phyloP scores from a whole-genome alignment of 2,329 filamentous ascomycete species.

The Didymella glomerata region DNA sequence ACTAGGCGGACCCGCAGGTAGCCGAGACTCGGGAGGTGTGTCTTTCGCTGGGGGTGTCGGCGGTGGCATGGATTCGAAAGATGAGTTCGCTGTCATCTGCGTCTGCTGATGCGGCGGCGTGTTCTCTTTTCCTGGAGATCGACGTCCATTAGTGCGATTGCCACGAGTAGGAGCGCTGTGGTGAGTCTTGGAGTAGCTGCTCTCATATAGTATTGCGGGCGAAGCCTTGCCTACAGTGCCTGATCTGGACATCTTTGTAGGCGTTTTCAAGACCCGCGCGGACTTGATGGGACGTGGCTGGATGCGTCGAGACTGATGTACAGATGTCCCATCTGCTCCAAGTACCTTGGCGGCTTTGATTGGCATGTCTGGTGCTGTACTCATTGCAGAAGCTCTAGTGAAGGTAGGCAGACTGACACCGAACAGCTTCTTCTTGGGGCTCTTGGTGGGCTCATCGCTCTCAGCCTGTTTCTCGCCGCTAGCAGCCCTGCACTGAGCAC shows the following conservation, averaged over 20 bases:
- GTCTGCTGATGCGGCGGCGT: constrained; percentile 16
- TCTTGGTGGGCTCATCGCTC: constrained; percentile 38
- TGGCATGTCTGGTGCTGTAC: constrained; percentile 30
- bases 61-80: constrained; percentile 31
- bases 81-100: constrained; percentile 10
- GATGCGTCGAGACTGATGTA: constrained; percentile 17
- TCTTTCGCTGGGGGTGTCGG: constrained; percentile 57
- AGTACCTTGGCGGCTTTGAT: constrained; percentile 47
- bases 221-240: constrained; percentile 38
- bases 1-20: constrained; percentile 19
- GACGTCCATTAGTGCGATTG: constrained; percentile 12
- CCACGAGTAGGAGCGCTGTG: constrained; percentile 3
- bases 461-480: constrained; percentile 24
- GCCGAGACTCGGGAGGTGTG: constrained; percentile 48
- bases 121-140: constrained; percentile 22
- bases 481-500: constrained; percentile 28
- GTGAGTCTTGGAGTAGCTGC: constrained; percentile 14
- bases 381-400: constrained; percentile 24
- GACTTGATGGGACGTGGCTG: constrained; percentile 30
- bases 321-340: constrained; percentile 23
- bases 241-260: constrained; percentile 30
- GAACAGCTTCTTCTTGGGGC: constrained; percentile 54
- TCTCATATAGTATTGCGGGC: constrained; percentile 29
- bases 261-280: constrained; percentile 19
- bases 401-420: constrained; percentile 44